These are phyloP conservation scores for Cyclocybe aegerita DNA, from an alignment of 768 basidiomycete species.

Conservation along the genomic window DNA sequence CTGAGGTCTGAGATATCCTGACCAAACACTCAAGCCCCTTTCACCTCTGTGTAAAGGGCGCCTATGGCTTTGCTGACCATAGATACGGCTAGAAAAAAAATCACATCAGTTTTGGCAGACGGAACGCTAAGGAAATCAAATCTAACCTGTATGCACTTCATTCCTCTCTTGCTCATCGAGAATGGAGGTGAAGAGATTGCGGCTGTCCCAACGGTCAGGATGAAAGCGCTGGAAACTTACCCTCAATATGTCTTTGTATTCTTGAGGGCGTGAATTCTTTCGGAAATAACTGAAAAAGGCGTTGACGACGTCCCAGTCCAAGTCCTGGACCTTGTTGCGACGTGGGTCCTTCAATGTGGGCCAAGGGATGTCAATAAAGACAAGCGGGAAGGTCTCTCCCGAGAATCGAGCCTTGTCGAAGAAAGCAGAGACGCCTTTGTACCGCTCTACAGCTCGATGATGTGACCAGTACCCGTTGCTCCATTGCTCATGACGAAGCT, in stretches of 20 bases:
- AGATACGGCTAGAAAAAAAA: slow-evolving; percentile 10
- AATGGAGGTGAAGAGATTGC: slow-evolving; percentile 59
- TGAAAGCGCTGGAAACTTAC: slow-evolving; percentile 76
- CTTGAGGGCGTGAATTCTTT: slow-evolving; percentile 52
- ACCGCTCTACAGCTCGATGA: slow-evolving; percentile 69
- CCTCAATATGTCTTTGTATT: slow-evolving; percentile 66
- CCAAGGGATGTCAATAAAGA: slow-evolving; percentile 72
- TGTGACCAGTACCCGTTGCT: slow-evolving; percentile 61
- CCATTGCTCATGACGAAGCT: slow-evolving; percentile 55
- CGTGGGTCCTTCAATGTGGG: slow-evolving; percentile 61
- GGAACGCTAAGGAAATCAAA: too few species aligned
- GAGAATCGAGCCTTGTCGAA: slow-evolving; percentile 67
- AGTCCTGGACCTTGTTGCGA: slow-evolving; percentile 56
- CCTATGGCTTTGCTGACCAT: slow-evolving; percentile 19
- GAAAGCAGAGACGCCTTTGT: slow-evolving; percentile 53
- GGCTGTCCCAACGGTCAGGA: slow-evolving; percentile 76
- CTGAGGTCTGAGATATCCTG: too few species aligned
- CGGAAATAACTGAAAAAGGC: slow-evolving; percentile 61
- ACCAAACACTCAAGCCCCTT: too few species aligned
- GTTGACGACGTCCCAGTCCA: slow-evolving; percentile 73
- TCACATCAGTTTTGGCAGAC: background rate
- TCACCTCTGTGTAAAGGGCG: slow-evolving; percentile 13
- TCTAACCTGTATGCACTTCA: slow-evolving; percentile 55
- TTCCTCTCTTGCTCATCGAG: slow-evolving; percentile 55
- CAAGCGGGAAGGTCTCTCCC: slow-evolving; percentile 43